Evolutionary conservation across 2,329 filamentous ascomycete genomes (phyloP).

Genomic region (Pseudogymnoascus sp.): DNA sequence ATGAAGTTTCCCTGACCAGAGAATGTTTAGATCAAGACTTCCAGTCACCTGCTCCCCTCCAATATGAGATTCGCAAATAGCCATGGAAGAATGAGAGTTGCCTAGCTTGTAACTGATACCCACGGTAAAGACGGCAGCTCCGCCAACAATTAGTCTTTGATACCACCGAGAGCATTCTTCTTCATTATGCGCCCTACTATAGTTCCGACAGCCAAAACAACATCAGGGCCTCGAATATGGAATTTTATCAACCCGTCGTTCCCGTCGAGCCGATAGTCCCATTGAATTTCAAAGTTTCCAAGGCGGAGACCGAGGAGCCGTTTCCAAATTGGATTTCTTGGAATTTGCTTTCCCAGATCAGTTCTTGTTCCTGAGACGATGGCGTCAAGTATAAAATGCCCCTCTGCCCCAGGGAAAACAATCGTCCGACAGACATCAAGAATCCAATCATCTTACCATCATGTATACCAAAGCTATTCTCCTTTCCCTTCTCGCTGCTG

Average conservation of each 20-base stretch:
- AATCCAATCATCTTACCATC: background rate
- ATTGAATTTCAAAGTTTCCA: background rate
- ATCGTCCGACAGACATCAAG: slow-evolving; percentile 3
- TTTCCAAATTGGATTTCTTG: background rate
- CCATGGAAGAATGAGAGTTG: background rate
- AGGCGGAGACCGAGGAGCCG: background rate
- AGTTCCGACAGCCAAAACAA: background rate
- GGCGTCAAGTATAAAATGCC: background rate
- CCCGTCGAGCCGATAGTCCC: background rate
- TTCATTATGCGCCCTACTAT: slow-evolving; percentile 6
- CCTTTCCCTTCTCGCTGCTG: slow-evolving; percentile 35
- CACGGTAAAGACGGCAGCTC: background rate
- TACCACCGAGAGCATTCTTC: background rate
- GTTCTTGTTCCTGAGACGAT: background rate
- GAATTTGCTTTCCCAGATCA: background rate
- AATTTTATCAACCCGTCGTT: background rate
- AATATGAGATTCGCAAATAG: background rate
- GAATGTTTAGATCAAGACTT: background rate
- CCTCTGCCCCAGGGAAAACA: background rate
- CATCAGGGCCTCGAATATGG: background rate
- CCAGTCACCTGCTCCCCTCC: background rate
- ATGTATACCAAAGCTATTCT: slow-evolving; percentile 7
- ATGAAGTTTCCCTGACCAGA: background rate
- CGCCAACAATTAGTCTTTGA: background rate
- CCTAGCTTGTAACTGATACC: background rate